Evolutionary conservation across 345 rosid species (phyloP), one percentile per base, ranked within the genome.

Genomic region (Anacardium occidentale): DNA sequence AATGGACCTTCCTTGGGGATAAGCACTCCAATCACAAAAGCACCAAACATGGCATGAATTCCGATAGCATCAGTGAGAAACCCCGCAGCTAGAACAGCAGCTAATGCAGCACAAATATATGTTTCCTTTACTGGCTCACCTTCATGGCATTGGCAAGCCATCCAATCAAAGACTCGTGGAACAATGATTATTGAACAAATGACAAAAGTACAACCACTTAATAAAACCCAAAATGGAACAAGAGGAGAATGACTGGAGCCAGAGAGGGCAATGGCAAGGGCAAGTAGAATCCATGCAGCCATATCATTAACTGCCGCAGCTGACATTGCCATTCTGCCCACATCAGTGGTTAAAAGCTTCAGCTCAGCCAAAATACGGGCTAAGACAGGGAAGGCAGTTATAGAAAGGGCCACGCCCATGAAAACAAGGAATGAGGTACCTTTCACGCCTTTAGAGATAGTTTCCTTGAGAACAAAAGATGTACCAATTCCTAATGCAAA

Each of bases 401-500:
- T 91, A 7, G 97, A 91, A 53, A 91, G 89, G 18, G 94, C 90
- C 51, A 91, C 94, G 10, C 97, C 97, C 95, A 91, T 89, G 87
- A 89, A 91, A 26, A 91, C 84, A 29, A 89, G 90, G 62, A 89
- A 86, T 1, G 95, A 73, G 0, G 84, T 62, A 18, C 62, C 58
- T 42, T 82, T 55, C 6, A 80, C 92, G 52, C 89, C 90, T 70
- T 85, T 71, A n/a, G 85, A 71, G 32, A 91, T 83, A 1, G 86
- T 88, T 32, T 75, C 84, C 11, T 72, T 74, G 13, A 87, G 86
- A 48, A 79, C 59, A 15, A 80, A 78, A 0, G 97, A 91, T 54
- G 88, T 62, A 10, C 95, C 97, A 52, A 89, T 82, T 45, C 97
- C 95, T 57, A 91, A 62, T 18, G 81, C 68, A 75, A 91, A 91